Evolutionary conservation across 2,329 filamentous ascomycete species (phyloP), one percentile per base, ranked within the genome.

Genomic region (Claviceps africana): DNA sequence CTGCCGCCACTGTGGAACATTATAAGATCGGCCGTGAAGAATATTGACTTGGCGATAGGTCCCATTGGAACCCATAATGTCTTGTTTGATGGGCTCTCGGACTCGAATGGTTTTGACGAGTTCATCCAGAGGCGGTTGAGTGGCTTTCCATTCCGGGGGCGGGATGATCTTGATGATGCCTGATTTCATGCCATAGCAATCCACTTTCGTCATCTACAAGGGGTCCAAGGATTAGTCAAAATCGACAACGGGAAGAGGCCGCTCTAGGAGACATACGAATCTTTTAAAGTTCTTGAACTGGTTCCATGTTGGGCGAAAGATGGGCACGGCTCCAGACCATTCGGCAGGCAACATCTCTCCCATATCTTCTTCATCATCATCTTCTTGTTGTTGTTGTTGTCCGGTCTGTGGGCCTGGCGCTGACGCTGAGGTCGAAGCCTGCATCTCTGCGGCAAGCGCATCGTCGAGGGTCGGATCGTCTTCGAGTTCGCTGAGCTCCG

Each of bases 21-120:
- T 98, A 72, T 98, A 98, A 15, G 89, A 89, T 65, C 93, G 81
- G 65, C 94, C 88, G 69, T 96, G 94, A 62, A 97, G 83, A 54
- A 98, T 90, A 64, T 98, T 98, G 63, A 93, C 88, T 67, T 98
- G 93, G 37, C 91, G 91, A 65, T 96, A 98, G 53, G 88, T 94
- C 53, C 93, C 94, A 64, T 91, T 88, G 50, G 87, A 88, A 43
- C 93, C 93, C 75, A 94, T 91, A 61, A 98, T 98, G 62, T 98
- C 93, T 68, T 98, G 93, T 64, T 89, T 95, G 65, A 98, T 97
- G 3, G 93, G 93, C 58, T 98, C 94, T 68, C 91, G 91, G 62
- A 98, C 90, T 64, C 83, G 85, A 66, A 98, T 87, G 56, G 85
- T 83, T 70, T 96, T 97, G 57, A 98, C 79, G 49, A 88, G 77